Base-by-base conservation (phyloP, 306 rosid species). In the Comarum palustre region DNA sequence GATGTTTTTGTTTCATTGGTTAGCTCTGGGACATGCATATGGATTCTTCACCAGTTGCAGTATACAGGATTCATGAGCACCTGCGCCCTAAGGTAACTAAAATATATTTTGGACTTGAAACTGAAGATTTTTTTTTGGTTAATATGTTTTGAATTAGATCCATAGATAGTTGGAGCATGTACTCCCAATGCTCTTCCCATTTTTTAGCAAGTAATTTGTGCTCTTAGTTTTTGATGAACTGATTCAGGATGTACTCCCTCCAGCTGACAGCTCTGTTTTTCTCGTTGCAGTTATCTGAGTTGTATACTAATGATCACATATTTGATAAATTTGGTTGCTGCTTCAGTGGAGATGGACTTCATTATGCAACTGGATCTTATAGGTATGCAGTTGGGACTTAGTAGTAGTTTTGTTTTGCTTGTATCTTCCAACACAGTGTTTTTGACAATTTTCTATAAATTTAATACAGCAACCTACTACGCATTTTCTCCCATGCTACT, bases 21-120 rank as follows among this genome's bases (percentile, higher is more conserved):
- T 78, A 87, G 96, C 88, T 90, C 48, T 90, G 96, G 96, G 96
- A 87, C 77, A 74, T 78, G 73, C 86, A 80, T n/a, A 90, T 81
- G 91, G 84, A 85, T 75, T 84, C 89, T 47, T 77, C 86, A 17
- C 93, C 96, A 4, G 83, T 90, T 36, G 76, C 87, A 58, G 69
- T 48, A 55, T 87, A 80, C 84, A 86, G 77, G 75, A 66, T 90
- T 77, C 96, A 90, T 20, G 96, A 90, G 69, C 88, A 87, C 71
- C 79, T 87, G 73, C 85, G 81, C 38, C 93, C 88, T 24, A 87
- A 82, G 84, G 96, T 84, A 80, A 78, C 75, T 36, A 4, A 25
- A 31, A 64, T 6, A 50, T 66, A 8, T 31, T 54, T 57, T 7
- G 39, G 29, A 11, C 52, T 16, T 46, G 65, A 16, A 31, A 43